phyloP scores from a whole-genome alignment of 306 rosid species.

The Vigna reflexopilosa region DNA sequence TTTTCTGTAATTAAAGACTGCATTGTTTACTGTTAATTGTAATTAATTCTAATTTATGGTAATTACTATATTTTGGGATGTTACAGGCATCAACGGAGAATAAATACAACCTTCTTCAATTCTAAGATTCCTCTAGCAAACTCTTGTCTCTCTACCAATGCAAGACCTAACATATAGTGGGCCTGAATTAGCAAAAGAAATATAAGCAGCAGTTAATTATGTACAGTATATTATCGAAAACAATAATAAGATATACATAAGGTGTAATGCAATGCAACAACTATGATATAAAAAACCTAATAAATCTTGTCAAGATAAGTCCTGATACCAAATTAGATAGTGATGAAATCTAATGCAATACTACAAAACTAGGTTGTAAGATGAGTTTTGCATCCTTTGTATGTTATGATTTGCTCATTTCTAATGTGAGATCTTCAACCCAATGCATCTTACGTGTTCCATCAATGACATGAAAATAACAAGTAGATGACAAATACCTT shows the following conservation, averaged over 20 bases:
- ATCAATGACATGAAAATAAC: not conserved
- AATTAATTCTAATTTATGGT: too few species aligned
- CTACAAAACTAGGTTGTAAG: too few species aligned
- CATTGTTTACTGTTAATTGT: too few species aligned
- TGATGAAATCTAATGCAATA: too few species aligned
- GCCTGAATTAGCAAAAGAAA: slow-evolving; percentile 56
- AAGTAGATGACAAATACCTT: slow-evolving; percentile 57
- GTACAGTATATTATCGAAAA: not conserved
- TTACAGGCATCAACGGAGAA: slow-evolving; percentile 19
- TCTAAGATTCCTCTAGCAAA: slow-evolving; percentile 61
- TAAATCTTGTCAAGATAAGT: too few species aligned
- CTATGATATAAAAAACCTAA: not conserved
- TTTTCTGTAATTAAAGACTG: too few species aligned
- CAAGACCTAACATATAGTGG: slow-evolving; percentile 80
- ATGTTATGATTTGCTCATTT: too few species aligned
- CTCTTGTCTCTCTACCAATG: slow-evolving; percentile 58
- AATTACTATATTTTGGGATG: too few species aligned
- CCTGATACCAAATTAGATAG: too few species aligned
- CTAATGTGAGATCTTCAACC: too few species aligned
- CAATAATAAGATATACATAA: not conserved
- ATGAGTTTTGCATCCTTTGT: too few species aligned
- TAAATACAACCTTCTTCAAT: slow-evolving; percentile 63
- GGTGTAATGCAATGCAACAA: not conserved
- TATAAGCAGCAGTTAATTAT: not conserved
- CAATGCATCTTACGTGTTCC: not conserved